Percentiles rank a stretch among this genome's conserved stretches.
Conservation (phyloP, 345 rosid species). For the Alliaria petiolata region DNA sequence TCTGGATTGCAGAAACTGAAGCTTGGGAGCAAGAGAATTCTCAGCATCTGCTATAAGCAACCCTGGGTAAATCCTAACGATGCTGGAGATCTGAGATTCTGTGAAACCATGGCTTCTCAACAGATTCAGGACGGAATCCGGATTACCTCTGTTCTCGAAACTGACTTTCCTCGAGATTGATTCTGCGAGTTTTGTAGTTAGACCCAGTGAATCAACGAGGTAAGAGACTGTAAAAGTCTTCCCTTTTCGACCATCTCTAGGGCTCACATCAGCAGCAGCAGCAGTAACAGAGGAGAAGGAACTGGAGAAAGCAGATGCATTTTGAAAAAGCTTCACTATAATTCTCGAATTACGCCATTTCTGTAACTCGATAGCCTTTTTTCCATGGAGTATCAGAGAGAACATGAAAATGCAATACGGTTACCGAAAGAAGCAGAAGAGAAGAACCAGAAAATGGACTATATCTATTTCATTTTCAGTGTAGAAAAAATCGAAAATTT, state of each 20-base stretch:
- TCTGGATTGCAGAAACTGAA: neutral
- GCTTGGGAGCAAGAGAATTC: neutral
- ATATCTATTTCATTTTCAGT: too few species aligned
- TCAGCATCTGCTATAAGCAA: neutral
- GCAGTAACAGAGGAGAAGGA: neutral
- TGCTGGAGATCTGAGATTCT: neutral
- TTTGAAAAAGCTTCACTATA: neutral
- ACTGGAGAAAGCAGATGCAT: neutral
- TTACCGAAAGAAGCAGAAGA: too few species aligned
- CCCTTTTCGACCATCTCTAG: neutral
- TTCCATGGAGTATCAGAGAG: neutral
- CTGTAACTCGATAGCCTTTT: neutral
- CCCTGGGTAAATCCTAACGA: neutral
- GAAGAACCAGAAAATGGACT: too few species aligned
- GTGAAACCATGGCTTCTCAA: neutral
- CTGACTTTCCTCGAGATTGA: conserved; percentile 7
- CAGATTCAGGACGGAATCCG: conserved; percentile 6
- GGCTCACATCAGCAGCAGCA: neutral
- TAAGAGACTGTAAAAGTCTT: neutral
- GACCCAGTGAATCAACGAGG: conserved; percentile 28
- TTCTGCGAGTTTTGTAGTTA: conserved; percentile 10
- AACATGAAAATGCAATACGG: too few species aligned
- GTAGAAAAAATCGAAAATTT: too few species aligned
- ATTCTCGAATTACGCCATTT: neutral
- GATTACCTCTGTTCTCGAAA: neutral